Evolutionary conservation across 2,329 filamentous ascomycete species (phyloP).

Genomic region (Pseudopithomyces chartarum): DNA sequence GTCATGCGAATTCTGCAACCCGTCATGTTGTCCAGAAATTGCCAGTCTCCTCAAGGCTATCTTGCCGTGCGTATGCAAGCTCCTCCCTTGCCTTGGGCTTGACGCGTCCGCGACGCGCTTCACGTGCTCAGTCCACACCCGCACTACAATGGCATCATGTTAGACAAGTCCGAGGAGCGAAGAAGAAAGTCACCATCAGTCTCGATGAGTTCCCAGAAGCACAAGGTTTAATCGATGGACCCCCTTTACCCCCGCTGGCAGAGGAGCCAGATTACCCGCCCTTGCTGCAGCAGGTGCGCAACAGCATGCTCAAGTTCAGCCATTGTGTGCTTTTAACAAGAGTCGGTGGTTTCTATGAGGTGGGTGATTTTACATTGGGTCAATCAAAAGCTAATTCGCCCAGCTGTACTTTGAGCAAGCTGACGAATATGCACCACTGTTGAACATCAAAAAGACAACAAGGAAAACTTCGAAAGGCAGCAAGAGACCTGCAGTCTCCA

Average conservation of each 20-base stretch:
- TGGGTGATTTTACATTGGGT: conserved; percentile 27
- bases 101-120: conserved; percentile 34
- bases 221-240: conserved; percentile 59
- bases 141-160: conserved; percentile 19
- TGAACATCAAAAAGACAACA: conserved; percentile 84
- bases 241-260: conserved; percentile 49
- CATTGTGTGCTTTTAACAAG: conserved; percentile 91
- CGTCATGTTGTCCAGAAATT: conserved; percentile 4
- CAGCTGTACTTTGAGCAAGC: conserved; percentile 92
- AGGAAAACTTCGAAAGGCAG: conserved; percentile 69
- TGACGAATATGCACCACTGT: conserved; percentile 80
- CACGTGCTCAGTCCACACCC: conserved; percentile 29
- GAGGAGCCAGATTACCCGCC: conserved; percentile 73
- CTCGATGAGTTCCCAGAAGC: conserved; percentile 61
- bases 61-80: conserved; percentile 1
- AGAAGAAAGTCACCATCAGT: conserved; percentile 43
- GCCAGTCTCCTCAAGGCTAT: background rate
- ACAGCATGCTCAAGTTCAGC: conserved; percentile 87
- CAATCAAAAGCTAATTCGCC: conserved; percentile 16
- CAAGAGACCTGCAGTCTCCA: conserved; percentile 69
- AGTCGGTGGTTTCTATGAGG: conserved; percentile 94
- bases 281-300: conserved; percentile 84
- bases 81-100: conserved; percentile 12
- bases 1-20: conserved; percentile 12
- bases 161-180: conserved; percentile 44